These are phyloP conservation scores for Noccaea caerulescens DNA, from an alignment of 345 rosid species.

Conservation along the genomic window DNA sequence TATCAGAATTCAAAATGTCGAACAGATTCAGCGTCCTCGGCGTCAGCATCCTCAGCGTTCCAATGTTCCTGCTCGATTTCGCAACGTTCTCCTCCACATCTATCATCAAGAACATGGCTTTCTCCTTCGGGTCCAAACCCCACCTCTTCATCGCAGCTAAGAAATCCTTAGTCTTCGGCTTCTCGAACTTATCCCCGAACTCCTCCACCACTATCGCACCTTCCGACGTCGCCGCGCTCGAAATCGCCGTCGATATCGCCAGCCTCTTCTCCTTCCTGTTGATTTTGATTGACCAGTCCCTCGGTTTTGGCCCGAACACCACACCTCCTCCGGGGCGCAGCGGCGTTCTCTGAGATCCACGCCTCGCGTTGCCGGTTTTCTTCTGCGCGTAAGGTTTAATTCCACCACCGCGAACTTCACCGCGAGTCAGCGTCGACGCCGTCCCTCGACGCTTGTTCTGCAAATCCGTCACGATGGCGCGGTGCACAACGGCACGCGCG, in stretches of 20 bases:
- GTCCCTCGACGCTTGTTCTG: conserved; percentile 94
- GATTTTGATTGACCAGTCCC: conserved; percentile 92
- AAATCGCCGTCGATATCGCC: conserved; percentile 81
- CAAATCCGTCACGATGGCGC: conserved; percentile 74
- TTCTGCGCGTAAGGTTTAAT: conserved; percentile 83
- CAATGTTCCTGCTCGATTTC: conserved; percentile 78
- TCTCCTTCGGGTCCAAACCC: conserved; percentile 90
- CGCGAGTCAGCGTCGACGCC: conserved; percentile 85
- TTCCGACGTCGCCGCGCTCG: conserved; percentile 66
- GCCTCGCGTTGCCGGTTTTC: conserved; percentile 86
- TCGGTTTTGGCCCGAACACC: conserved; percentile 81
- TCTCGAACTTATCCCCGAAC: conserved; percentile 71
- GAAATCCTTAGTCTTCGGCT: conserved; percentile 82
- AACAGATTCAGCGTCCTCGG: conserved; percentile 91
- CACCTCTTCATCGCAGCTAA: conserved; percentile 81
- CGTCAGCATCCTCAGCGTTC: conserved; percentile 82
- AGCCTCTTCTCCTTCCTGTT: conserved; percentile 82
- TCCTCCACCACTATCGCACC: conserved; percentile 81
- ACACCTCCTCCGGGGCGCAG: conserved; percentile 93
- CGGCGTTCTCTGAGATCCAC: conserved; percentile 75
- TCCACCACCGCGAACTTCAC: conserved; percentile 95
- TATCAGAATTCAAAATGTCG: conserved; percentile 84
- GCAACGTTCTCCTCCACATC: conserved; percentile 67
- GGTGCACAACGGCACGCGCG: conserved; percentile 89
- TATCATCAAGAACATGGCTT: conserved; percentile 79